Evolutionary conservation across 768 basidiomycete genomes (phyloP).

Genomic region (Lyophyllum semitale): DNA sequence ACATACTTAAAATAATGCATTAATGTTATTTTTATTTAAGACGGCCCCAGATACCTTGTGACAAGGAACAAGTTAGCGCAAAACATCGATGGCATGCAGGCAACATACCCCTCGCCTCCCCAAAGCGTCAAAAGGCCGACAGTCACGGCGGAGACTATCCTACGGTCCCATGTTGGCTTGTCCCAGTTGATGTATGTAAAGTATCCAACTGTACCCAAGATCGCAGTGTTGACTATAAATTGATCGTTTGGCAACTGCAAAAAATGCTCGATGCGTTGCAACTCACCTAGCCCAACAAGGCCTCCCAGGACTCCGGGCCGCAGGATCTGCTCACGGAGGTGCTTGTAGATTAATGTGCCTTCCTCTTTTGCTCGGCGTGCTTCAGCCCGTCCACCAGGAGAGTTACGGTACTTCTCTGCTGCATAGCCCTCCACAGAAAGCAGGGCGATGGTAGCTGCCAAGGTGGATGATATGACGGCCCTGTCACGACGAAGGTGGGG

Average conservation of each 20-base stretch:
- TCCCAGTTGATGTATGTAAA: slow-evolving; percentile 68
- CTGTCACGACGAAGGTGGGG: slow-evolving; percentile 63
- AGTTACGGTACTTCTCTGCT: slow-evolving; percentile 60
- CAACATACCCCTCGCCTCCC: slow-evolving; percentile 68
- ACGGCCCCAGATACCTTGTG: neutral
- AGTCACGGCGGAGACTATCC: slow-evolving; percentile 56
- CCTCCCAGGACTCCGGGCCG: slow-evolving; percentile 70
- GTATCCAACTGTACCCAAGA: slow-evolving; percentile 67
- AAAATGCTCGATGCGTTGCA: neutral
- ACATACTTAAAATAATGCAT: neutral
- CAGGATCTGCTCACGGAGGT: slow-evolving; percentile 55
- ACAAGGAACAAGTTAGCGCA: neutral
- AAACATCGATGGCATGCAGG: neutral
- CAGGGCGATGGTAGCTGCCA: slow-evolving; percentile 57
- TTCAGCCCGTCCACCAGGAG: slow-evolving; percentile 57
- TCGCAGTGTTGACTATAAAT: slow-evolving; percentile 56
- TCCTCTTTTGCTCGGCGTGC: slow-evolving; percentile 58
- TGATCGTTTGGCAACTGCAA: neutral
- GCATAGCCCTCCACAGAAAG: slow-evolving; percentile 64
- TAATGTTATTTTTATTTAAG: too few species aligned
- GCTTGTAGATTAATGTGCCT: slow-evolving; percentile 54
- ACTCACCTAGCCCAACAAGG: slow-evolving; percentile 59
- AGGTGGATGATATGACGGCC: slow-evolving; percentile 50
- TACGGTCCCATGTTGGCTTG: slow-evolving; percentile 61
- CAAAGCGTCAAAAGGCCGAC: slow-evolving; percentile 62